These are phyloP conservation scores for Chrysanthemum lavandulifolium DNA, from an alignment of 129 eudicot genomes.

Conservation along the genomic window DNA sequence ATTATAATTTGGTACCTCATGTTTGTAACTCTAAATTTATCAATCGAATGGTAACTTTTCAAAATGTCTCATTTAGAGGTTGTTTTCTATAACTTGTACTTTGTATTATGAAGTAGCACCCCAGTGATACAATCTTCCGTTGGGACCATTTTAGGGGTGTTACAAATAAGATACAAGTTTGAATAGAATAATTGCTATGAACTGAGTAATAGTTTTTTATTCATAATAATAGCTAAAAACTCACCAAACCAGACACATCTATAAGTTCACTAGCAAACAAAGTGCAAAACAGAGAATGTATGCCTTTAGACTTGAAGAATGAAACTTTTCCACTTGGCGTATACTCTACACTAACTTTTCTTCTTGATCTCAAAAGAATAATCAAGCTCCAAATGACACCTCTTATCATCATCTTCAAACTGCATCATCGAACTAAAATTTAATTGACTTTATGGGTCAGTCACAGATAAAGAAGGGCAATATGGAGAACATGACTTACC, in stretches of 20 bases:
- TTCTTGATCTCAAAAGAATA: constrained; percentile 78
- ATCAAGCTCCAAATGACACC: constrained; percentile 77
- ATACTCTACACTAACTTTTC: constrained; percentile 29
- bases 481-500: constrained; percentile 33
- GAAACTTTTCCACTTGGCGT: constrained; percentile 12
- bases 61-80: too few relatives aligned
- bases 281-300: not conserved
- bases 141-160: too few relatives aligned
- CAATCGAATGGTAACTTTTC: too few relatives aligned
- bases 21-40: too few relatives aligned
- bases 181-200: not conserved
- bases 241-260: constrained; percentile 19
- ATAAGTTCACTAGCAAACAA: constrained; percentile 17
- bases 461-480: not conserved
- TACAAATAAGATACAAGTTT: constrained; percentile 15
- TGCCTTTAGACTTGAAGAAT: constrained; percentile 23
- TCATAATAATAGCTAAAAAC: constrained; percentile 13
- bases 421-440: constrained; percentile 29
- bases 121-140: too few relatives aligned
- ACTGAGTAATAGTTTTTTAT: constrained; percentile 9
- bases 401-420: constrained; percentile 85
- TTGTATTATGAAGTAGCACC: too few relatives aligned
- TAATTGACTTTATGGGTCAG: constrained; percentile 1
- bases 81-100: too few relatives aligned
- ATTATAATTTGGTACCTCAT: too few relatives aligned